Percentiles rank a stretch among this genome's conserved stretches.
phyloP scores from a whole-genome alignment of 208 protist species.

The Wallacemonas rigidus region DNA sequence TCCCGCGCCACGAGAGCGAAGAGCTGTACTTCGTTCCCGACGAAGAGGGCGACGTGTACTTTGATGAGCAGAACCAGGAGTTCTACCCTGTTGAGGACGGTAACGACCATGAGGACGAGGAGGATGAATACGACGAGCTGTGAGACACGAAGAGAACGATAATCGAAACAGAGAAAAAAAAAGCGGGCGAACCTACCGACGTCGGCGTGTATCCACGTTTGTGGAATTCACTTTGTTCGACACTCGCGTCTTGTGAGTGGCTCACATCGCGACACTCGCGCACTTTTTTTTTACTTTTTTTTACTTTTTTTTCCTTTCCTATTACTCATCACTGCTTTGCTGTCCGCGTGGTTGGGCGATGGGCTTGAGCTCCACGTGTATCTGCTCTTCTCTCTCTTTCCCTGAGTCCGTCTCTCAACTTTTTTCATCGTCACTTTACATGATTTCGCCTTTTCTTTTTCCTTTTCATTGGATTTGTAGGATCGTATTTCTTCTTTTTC shows the following conservation, averaged over 20 bases:
- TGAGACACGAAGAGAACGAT: not conserved
- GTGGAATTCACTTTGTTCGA: not conserved
- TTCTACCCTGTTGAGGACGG: not conserved
- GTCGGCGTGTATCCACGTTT: too few species aligned
- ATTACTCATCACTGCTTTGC: too few species aligned
- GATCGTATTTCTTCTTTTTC: too few species aligned
- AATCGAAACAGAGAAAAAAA: conserved; percentile 12
- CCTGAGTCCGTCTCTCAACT: too few species aligned
- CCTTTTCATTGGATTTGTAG: not conserved
- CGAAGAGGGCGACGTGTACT: conserved; percentile 26
- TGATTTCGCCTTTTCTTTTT: conserved; percentile 18
- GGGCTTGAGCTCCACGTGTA: too few species aligned
- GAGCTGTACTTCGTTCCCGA: conserved; percentile 18
- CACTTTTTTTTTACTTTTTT: conserved; percentile 23
- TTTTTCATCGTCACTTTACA: conserved; percentile 12
- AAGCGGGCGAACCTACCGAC: not conserved
- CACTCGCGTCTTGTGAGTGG: not conserved
- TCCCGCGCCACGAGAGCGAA: conserved; percentile 21
- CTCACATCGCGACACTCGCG: not conserved
- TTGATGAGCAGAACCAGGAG: conserved; percentile 22
- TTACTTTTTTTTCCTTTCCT: not conserved
- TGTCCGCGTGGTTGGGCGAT: too few species aligned
- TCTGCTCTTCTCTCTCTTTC: not conserved
- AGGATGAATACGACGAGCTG: conserved; percentile 1
- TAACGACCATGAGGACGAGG: conserved; percentile 12